Conservation (phyloP, 2,329 filamentous ascomycete genomes). For the Drechslerella coelobrocha region DNA sequence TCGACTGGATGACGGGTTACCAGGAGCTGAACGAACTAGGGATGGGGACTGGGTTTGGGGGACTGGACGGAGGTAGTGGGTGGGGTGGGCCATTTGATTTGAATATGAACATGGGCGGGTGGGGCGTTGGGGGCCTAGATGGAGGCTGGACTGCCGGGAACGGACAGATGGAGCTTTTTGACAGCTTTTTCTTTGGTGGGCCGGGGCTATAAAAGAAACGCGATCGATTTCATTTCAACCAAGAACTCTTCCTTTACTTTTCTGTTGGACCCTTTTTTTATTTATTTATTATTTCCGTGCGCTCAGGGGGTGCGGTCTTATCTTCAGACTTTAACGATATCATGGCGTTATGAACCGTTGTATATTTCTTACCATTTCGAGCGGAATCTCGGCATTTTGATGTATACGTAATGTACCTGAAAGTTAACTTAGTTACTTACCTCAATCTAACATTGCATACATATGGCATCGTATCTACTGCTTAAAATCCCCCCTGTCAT, state of each 20-base stretch:
- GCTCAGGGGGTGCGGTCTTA: no score
- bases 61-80: constrained; percentile 34
- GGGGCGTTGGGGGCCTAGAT: constrained; percentile 42
- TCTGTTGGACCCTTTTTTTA: neutral
- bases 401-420: neutral
- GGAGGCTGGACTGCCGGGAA: constrained; percentile 58
- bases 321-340: constrained; percentile 35
- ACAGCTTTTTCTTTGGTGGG: constrained; percentile 74
- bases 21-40: constrained; percentile 35
- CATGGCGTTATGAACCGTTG: constrained; percentile 33
- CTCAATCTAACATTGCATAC: no score
- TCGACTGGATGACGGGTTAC: constrained; percentile 40
- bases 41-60: constrained; percentile 32
- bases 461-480: no score
- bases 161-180: constrained; percentile 70
- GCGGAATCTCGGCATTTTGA: neutral
- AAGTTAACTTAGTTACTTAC: no score
- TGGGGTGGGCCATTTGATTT: constrained; percentile 49
- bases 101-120: constrained; percentile 47
- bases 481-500: no score
- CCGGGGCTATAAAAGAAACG: constrained; percentile 24
- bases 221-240: neutral
- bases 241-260: neutral
- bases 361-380: neutral
- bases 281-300: constrained; percentile 3